Base-by-base conservation (phyloP, 805 yeast genomes). In the Pichia cephalocereana region DNA sequence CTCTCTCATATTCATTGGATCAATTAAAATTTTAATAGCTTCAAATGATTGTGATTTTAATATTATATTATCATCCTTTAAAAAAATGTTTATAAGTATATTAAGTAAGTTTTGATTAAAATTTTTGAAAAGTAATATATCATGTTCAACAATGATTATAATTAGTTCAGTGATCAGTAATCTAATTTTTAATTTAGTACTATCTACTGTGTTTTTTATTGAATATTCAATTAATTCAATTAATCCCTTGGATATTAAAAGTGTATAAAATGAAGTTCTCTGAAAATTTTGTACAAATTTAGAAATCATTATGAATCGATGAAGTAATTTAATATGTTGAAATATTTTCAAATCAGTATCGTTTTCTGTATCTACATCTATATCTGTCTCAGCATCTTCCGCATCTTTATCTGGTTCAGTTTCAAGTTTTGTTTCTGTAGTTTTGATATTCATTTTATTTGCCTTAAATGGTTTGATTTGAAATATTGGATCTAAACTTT, bases 71-170 rank as follows among this genome's bases (percentile, higher is more conserved):
- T 70, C 67, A 51, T 85, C 95, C 19, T 76, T 72, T 3, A 81
- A 62, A 8, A 90, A 62, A 17, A 88, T 72, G 37, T 79, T 74
- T 0, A 83, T 72, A 36, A 88, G 64, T 8, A 80, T 71, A 8
- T 68, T 58, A 26, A 82, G 65, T 44, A 85, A 61, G 43, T 43
- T 49, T 54, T 83, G 87, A 48, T 74, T 40, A 7, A 41, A 41
- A 14, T 50, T 58, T 55, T 68, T 72, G 37, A 86, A 79, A 39
- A 86, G 63, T 15, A 80, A 64, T 10, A 86, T 82, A 58, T 89
- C 96, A 56, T 86, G 91, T 50, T 90, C 96, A 27, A 90, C 82
- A 6, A 89, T 81, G 1, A 88, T 71, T 9, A 86, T 84, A 15
- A 90, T 75, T 9, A 87, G 66, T 59, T 91, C 97, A 0, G 93